phyloP scores from a whole-genome alignment of 106 monocot genomes.

The Acorus gramineus region DNA sequence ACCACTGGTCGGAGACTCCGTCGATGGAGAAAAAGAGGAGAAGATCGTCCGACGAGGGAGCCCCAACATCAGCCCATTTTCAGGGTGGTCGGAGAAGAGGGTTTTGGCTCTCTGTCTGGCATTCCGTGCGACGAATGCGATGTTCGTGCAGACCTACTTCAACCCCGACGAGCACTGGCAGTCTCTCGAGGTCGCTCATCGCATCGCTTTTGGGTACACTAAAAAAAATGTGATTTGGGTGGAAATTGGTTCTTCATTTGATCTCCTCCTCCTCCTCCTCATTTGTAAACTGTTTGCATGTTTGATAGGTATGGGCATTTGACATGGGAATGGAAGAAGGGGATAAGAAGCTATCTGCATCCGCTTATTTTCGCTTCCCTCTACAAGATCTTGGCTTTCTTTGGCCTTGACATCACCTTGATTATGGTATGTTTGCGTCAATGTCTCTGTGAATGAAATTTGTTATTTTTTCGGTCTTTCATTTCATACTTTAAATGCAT shows the following conservation, averaged over 20 bases:
- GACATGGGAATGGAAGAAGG: slow-evolving; percentile 90
- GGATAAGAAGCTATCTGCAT: slow-evolving; percentile 77
- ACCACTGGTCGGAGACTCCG: too few relatives aligned
- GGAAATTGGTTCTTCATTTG: background rate
- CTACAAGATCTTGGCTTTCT: slow-evolving; percentile 58
- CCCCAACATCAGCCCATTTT: too few relatives aligned
- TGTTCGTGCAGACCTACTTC: slow-evolving; percentile 86
- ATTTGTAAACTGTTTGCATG: background rate
- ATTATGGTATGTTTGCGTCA: slow-evolving; percentile 46
- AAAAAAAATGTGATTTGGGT: background rate
- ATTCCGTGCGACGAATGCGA: slow-evolving; percentile 50
- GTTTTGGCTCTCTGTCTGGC: slow-evolving; percentile 41
- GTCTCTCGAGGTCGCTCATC: slow-evolving; percentile 86
- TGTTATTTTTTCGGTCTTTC: background rate
- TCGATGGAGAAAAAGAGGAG: too few relatives aligned
- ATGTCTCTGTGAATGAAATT: background rate
- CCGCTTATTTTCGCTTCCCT: slow-evolving; percentile 66
- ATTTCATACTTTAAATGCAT: background rate
- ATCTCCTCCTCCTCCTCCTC: background rate
- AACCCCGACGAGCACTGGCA: slow-evolving; percentile 99
- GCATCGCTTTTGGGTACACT: slow-evolving; percentile 64
- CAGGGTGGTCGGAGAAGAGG: slow-evolving; percentile 17
- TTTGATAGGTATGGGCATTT: slow-evolving; percentile 76
- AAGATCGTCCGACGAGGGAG: too few relatives aligned
- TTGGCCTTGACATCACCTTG: slow-evolving; percentile 58